Evolutionary conservation across 768 basidiomycete species (phyloP), one percentile per base, ranked within the genome.

Genomic region (Cystofilobasidium bisporidii): DNA sequence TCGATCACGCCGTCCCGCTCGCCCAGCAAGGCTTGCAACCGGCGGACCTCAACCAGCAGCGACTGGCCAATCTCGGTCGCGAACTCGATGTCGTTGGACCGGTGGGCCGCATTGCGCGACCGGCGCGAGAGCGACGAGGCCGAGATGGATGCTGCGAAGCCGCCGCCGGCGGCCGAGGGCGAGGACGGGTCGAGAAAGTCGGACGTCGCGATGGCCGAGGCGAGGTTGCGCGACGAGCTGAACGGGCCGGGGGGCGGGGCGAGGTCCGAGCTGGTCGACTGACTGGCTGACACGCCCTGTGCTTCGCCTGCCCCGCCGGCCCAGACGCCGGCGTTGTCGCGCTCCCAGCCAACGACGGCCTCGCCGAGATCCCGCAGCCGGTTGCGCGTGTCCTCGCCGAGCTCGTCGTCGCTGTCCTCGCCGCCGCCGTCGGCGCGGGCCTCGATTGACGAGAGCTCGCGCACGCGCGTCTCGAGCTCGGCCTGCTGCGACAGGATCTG

Each of bases 1-100:
- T 90, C 87, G 56, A 98, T 85, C 24, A 87, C 88, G 77, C 91
- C 91, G 78, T 97, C 93, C 63, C 91, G 84, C 78, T 97, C 94
- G 20, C 83, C 87, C 48, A 97, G 83, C 67, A 98, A 82, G 67
- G 87, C 87, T 74, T 98, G 94, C 47, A 98, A 81, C 48, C 94
- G 83, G 55, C 93, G 82, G 56, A 97, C 91, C 79, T 98, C 94
- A 11, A 87, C 87, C 36, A 97, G 81, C 60, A 97, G 80, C 17
- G 88, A 88, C 71, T 89, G 92, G 10, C 94, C 93, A 65, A 98
- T 98, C 80, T 98, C 94, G 73, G 96, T 93, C 47, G 94, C 94
- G 72, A 98, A 97, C 80, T 96, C 94, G 88, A 79, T 75, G 74
- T 72, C 76, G 30, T 75, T 71, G 9, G 72, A 74, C 64, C 74